These are phyloP conservation scores for Marasmius fiardii DNA, from an alignment of 1,284 basidiomycete genomes.

Conservation along the genomic window DNA sequence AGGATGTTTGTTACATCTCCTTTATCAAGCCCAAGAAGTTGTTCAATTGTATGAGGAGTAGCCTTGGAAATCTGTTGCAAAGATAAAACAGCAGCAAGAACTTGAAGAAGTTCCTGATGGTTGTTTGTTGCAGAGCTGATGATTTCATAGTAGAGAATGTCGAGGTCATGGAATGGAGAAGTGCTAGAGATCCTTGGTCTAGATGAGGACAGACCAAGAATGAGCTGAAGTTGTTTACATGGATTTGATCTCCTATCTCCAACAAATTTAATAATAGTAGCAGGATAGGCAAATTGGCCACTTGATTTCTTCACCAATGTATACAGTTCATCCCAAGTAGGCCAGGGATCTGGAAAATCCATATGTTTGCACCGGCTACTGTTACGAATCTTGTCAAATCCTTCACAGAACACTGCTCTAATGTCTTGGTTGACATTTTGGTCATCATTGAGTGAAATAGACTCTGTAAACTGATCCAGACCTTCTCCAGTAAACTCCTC, in stretches of 20 bases:
- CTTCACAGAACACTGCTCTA: neutral
- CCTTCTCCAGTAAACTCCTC: neutral
- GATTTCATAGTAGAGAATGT: conserved; percentile 13
- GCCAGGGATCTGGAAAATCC: too few species aligned
- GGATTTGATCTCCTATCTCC: too few species aligned
- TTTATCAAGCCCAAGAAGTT: neutral
- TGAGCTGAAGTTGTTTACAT: too few species aligned
- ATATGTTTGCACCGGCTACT: too few species aligned
- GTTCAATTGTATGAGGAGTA: neutral
- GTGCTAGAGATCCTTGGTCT: neutral
- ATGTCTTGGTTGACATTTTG: neutral
- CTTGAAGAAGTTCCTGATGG: too few species aligned
- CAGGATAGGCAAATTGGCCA: too few species aligned
- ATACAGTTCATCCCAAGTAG: too few species aligned
- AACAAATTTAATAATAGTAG: too few species aligned
- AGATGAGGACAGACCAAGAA: too few species aligned
- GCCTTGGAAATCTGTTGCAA: neutral
- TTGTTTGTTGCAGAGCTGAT: neutral
- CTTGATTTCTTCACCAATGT: too few species aligned
- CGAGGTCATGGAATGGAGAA: conserved; percentile 8
- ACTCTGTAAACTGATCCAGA: neutral
- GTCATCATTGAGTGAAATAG: neutral
- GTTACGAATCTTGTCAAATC: too few species aligned
- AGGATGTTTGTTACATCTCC: neutral
- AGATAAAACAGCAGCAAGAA: neutral